phyloP scores from a whole-genome alignment of 305 asterid genomes.

The Rubia peregrina region DNA sequence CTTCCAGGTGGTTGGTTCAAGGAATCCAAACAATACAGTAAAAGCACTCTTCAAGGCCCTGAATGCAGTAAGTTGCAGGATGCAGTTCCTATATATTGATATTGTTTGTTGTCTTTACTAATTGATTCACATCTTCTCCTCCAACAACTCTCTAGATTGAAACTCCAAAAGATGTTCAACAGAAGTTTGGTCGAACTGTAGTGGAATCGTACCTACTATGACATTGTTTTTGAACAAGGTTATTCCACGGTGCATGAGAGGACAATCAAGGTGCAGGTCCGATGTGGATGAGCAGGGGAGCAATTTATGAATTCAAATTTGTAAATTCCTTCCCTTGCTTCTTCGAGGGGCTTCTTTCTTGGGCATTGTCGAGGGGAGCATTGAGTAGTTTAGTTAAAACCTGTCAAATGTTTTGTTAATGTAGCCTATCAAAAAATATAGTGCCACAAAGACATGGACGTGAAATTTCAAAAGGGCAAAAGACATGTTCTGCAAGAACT shows the following conservation, averaged over 20 bases:
- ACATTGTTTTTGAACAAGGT: constrained; percentile 20
- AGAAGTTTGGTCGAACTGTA: constrained; percentile 86
- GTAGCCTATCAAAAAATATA: background rate
- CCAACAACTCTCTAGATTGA: constrained; percentile 46
- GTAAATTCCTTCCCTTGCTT: background rate
- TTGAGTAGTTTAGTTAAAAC: background rate
- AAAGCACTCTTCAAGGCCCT: constrained; percentile 90
- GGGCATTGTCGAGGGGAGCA: background rate
- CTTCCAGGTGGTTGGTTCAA: constrained; percentile 79
- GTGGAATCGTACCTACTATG: constrained; percentile 70
- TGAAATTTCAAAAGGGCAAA: background rate
- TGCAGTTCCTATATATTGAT: background rate
- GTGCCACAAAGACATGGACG: background rate
- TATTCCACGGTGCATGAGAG: background rate
- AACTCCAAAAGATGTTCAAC: constrained; percentile 82
- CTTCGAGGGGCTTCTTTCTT: background rate
- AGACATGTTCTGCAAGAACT: background rate
- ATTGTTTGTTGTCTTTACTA: constrained; percentile 7
- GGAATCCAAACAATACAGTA: constrained; percentile 88
- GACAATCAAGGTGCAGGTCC: background rate
- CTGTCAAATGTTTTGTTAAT: background rate
- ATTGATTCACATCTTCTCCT: constrained; percentile 10
- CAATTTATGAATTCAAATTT: constrained; percentile 3
- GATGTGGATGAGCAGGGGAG: background rate
- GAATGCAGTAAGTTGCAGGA: constrained; percentile 50